Evolutionary conservation across 495 filamentous ascomycete species (phyloP), one percentile per base, ranked within the genome.

Genomic region (Tuber umbilicatum): DNA sequence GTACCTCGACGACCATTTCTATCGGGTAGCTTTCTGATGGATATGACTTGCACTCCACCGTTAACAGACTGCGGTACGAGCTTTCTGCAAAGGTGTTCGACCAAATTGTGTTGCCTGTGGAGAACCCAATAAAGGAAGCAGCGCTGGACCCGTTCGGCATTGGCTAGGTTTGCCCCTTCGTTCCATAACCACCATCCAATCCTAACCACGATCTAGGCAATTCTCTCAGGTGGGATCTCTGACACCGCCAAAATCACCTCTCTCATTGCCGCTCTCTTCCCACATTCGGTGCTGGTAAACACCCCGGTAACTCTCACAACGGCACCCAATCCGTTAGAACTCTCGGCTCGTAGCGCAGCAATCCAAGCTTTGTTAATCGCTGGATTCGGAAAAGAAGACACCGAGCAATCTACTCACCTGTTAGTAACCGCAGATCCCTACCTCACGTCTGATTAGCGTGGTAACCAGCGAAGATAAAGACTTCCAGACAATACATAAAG

Each of bases 351-450:
- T 73, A 95, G 95, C 81, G 95, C 96, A 75, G 94, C 95, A 43
- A 92, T 98, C 81, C 95, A 99, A 86, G 95, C 95, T 27, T 94
- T 90, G 70, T 85, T 98, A 69, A 92, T 99, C 81, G 89, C 92
- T 81, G 94, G 94, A 82, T 98, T 95, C 83, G 95, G 97, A 71
- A 85, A 87, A 72, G 92, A 93, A 73, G 95, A 99, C 82, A 97
- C 98, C 78, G 91, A 94, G 81, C 93, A 97, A 85, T 96, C 92
- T 16, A 96, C 93, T 55, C 95, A 99, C 86, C 93, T 95, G 50
- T 91, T 93, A 82, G 93, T 99, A 71, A 98, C 94, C 23, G 93
- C 92, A n/a, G 93, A 94, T 41, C 92, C 94, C 50, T 95, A 98
- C 84, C 89, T 97, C 75, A 77, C 91, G 93, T 80, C 92, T 94